Evolutionary conservation across 73 alveolate species (phyloP), one percentile per base, ranked within the genome.

Genomic region (Effrenium voratum): DNA sequence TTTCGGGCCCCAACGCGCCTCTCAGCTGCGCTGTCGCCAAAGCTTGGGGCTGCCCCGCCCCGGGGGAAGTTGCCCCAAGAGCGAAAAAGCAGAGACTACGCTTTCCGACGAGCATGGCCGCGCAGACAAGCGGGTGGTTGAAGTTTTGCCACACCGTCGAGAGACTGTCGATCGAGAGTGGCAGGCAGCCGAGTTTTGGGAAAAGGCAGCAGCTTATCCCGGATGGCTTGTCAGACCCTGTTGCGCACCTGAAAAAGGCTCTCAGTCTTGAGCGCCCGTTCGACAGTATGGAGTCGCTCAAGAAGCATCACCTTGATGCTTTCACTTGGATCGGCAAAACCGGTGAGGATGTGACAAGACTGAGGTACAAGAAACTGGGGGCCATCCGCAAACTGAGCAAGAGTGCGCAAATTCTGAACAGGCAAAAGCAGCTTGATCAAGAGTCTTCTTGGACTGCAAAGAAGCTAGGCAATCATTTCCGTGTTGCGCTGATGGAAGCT

Each of bases 1-100:
- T 85, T n/a, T 85, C 94, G 46, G 94, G 94, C 15, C 44, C 66
- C 0, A 85, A 85, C 60, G 94, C 94, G 1, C 94, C 94, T 5
- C 81, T 85, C 60, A n/a, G 57, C 22, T 2, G 34, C 2, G 52
- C 93, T 2, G 75, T 82, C 28, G 93, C 76, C n/a, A 40, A 5
- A 22, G 2, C 3, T 2, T 19, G 28, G 76, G 93, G 93, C 10
- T 45, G 38, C 38, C 36, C 8, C 22, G 50, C 68, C 43, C 76
- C 93, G 43, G 50, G 84, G 12, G 43, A 55, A 12, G 68, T 55
- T 12, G 68, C 22, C 68, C 22, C 30, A 12, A 12, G 30, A 55
- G 22, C 68, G 68, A 55, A 22, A 55, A 22, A 55, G 30, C 12
- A 22, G 68, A 15, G 68, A 55, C 68, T 55, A 22, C 30, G 77